Base-by-base conservation (phyloP, 768 basidiomycete genomes). In the Naganishia vishniacii region DNA sequence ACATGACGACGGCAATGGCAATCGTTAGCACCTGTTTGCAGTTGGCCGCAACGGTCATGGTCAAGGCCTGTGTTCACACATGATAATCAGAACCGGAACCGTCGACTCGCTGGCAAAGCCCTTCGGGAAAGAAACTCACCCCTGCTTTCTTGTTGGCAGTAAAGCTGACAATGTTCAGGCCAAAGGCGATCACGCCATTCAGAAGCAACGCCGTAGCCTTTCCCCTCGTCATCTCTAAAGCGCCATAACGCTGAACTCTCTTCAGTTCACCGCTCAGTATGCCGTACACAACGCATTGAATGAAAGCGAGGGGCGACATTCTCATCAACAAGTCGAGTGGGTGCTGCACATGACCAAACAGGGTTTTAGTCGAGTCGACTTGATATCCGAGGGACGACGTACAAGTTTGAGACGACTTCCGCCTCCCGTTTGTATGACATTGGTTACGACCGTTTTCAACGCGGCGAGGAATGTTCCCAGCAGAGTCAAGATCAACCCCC, bases 21-120 rank as follows among this genome's bases (percentile, higher is more conserved):
- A 95, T 85, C 2, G 92, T 94, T 71, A 95, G 75, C 11, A 92
- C 93, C 73, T 95, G 93, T 77, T 97, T 97, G 53, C 94, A 86
- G 75, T 76, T 74, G 5, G 73, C 74, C 18, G 76, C 73, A 0
- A 77, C 77, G 31, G 79, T 79, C 71, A 79, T 76, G 0, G 79
- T 75, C 65, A 80, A 70, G n/a, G 78, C 28, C 65, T 66, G 34
- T 1, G n/a, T 3, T 11, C 31, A 46, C 18, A 16, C 9, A n/a
- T 18, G 3, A 16, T 20, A 13, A 29, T 12, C 15, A 49, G n/a
- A 25, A 53, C 16, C 6, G 20, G 45, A 12, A 80, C 42, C 11
- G n/a, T n/a, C n/a, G n/a, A n/a, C n/a, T n/a, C n/a, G n/a, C n/a
- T n/a, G 42, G 8, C 34, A 37, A 37, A 44, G 18, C 9, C 42